phyloP scores from a whole-genome alignment of 371 early-diverging fungal species.

The Syncephalastrum contaminatum region DNA sequence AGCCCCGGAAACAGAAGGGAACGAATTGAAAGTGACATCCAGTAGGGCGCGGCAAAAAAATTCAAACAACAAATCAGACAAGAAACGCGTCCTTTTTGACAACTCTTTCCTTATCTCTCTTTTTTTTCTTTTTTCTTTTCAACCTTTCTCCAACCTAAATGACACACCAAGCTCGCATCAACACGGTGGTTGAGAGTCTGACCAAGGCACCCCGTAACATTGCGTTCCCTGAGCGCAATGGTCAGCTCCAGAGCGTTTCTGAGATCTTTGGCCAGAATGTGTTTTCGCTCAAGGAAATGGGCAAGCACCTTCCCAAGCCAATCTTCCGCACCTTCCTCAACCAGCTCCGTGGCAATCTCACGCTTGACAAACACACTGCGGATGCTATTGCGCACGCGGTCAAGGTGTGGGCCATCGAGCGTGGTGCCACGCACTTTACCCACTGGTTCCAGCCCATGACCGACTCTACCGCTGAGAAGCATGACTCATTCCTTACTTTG shows the following conservation, averaged over 20 bases:
- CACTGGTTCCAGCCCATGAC: constrained; percentile 99
- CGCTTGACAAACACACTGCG: constrained; percentile 89
- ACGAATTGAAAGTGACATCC: no score
- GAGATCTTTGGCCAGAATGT: constrained; percentile 93
- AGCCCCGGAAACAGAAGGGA: no score
- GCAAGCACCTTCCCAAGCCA: constrained; percentile 91
- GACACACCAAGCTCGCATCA: constrained; percentile 35
- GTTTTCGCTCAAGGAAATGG: constrained; percentile 85
- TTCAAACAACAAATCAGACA: constrained; percentile 3
- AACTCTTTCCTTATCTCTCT: constrained; percentile 10
- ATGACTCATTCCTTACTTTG: constrained; percentile 94
- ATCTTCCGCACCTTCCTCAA: constrained; percentile 84
- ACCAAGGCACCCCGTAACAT: constrained; percentile 34
- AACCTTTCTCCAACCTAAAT: constrained; percentile 8
- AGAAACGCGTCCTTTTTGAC: constrained; percentile 1
- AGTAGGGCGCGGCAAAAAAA: no score
- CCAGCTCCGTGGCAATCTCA: constrained; percentile 85
- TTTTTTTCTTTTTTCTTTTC: constrained; percentile 10
- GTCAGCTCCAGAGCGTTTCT: constrained; percentile 75
- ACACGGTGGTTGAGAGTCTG: constrained; percentile 33
- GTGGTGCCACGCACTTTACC: constrained; percentile 95
- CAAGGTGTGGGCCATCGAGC: constrained; percentile 95
- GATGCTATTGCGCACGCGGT: constrained; percentile 98
- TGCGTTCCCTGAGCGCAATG: constrained; percentile 71
- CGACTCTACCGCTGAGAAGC: constrained; percentile 98